A percentile compares a stretch with the other conserved stretches of the same genome.
These are phyloP conservation scores for Verticillium alfalfae DNA, from an alignment of 2,329 filamentous ascomycete species.

Conservation along the genomic window DNA sequence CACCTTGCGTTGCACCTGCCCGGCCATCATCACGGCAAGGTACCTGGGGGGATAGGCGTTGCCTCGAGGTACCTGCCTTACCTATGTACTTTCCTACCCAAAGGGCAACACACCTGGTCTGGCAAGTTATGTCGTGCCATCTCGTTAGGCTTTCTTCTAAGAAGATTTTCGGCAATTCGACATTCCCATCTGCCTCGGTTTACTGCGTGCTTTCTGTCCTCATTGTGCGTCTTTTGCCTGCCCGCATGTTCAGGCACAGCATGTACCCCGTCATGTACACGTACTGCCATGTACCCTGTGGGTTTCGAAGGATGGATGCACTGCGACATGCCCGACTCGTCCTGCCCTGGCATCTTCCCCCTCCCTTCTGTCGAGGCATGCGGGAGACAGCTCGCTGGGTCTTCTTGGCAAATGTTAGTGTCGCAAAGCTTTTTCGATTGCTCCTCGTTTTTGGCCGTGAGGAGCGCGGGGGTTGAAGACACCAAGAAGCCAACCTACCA, in stretches of 20 bases:
- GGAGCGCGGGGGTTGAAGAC: neutral
- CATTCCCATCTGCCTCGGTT: neutral
- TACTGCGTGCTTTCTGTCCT: neutral
- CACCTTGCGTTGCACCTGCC: neutral
- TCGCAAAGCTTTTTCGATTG: conserved; percentile 2
- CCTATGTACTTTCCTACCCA: too few species aligned
- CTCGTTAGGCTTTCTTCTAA: too few species aligned
- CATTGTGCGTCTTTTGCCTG: neutral
- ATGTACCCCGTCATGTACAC: neutral
- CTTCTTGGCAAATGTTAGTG: neutral
- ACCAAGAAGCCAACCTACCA: neutral
- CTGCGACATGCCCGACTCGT: neutral
- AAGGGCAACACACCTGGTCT: too few species aligned
- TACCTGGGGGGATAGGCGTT: too few species aligned
- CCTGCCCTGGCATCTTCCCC: neutral
- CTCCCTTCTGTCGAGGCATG: neutral
- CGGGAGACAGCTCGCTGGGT: neutral
- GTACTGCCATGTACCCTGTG: neutral
- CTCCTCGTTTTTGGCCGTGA: neutral
- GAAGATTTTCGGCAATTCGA: too few species aligned
- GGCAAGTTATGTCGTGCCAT: too few species aligned
- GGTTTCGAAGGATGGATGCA: neutral
- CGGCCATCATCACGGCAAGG: too few species aligned
- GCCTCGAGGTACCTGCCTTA: too few species aligned
- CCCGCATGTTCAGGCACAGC: neutral